These are phyloP conservation scores for Fusarium bulbicola DNA, from an alignment of 2,329 filamentous ascomycete species.

Conservation along the genomic window DNA sequence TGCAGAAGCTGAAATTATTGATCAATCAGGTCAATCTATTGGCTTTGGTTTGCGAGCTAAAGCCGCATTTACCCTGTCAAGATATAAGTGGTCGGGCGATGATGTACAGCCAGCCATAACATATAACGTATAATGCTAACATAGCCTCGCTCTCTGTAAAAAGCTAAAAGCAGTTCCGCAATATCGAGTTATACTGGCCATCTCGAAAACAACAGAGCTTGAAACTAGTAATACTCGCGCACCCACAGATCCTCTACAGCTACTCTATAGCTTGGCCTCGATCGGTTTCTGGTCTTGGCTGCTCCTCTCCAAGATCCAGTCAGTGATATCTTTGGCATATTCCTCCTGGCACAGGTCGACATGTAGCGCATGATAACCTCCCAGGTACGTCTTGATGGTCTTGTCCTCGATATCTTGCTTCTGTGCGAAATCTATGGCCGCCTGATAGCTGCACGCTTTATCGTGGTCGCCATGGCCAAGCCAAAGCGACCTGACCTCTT, in stretches of 20 bases:
- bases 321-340: conserved; percentile 67
- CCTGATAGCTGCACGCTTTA: conserved; percentile 71
- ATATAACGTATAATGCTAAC: not conserved
- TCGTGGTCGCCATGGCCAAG: conserved; percentile 82
- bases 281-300: conserved; percentile 33
- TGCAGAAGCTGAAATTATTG: not conserved
- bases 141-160: not conserved
- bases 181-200: conserved; percentile 8
- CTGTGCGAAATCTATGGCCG: conserved; percentile 71
- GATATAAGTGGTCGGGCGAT: not conserved
- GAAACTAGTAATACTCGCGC: not conserved
- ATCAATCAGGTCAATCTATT: conserved; percentile 16
- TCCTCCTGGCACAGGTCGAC: conserved; percentile 64
- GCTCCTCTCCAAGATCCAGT: conserved; percentile 69
- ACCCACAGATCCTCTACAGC: not conserved
- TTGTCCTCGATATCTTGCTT: conserved; percentile 70
- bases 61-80: not conserved
- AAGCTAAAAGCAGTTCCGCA: not conserved
- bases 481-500: conserved; percentile 71
- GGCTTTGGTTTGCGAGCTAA: conserved; percentile 12
- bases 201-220: not conserved
- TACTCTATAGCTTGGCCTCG: conserved; percentile 51
- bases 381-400: conserved; percentile 77
- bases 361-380: conserved; percentile 80
- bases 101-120: conserved; percentile 7